phyloP scores from a whole-genome alignment of 2,329 filamentous ascomycete genomes.

The Tolypocladium guangdongense region DNA sequence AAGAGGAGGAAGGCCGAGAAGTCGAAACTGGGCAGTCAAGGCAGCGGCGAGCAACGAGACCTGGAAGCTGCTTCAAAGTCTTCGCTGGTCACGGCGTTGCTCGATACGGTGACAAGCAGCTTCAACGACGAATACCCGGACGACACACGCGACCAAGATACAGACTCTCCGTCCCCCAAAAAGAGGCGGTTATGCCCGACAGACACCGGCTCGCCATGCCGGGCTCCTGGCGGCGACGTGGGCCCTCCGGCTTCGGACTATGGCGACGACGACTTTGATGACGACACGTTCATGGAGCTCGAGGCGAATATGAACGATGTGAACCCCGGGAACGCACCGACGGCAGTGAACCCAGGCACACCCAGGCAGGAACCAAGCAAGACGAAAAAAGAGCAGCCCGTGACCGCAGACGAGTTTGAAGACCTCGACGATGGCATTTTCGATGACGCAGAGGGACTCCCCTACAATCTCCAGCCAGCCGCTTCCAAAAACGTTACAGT shows the following conservation, averaged over 20 bases:
- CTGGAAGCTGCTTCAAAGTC: conserved; percentile 42
- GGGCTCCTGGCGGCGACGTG: conserved; percentile 5
- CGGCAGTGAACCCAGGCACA: conserved; percentile 2
- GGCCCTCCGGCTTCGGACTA: conserved; percentile 33
- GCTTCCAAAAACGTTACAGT: conserved; percentile 1
- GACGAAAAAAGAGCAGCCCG: background rate
- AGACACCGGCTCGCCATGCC: conserved; percentile 11
- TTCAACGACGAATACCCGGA: conserved; percentile 31
- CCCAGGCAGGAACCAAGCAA: background rate
- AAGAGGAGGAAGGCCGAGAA: conserved; percentile 55
- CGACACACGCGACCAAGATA: conserved; percentile 15
- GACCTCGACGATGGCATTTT: conserved; percentile 54
- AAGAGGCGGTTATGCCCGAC: conserved; percentile 21
- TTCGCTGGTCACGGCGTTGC: conserved; percentile 48
- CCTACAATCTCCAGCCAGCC: background rate
- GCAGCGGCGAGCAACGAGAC: conserved; percentile 23
- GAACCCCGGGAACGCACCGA: conserved; percentile 4
- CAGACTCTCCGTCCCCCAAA: conserved; percentile 33
- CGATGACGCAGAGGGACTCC: conserved; percentile 25
- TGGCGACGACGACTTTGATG: conserved; percentile 47
- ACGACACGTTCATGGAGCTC: conserved; percentile 45
- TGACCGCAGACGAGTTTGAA: conserved; percentile 44
- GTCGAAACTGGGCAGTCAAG: conserved; percentile 24
- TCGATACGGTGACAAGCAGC: conserved; percentile 53
- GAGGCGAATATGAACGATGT: conserved; percentile 29